Percentiles rank a stretch among this genome's conserved stretches.
Conservation (phyloP, 768 basidiomycete species). For the Pleurotus tuber-regium region DNA sequence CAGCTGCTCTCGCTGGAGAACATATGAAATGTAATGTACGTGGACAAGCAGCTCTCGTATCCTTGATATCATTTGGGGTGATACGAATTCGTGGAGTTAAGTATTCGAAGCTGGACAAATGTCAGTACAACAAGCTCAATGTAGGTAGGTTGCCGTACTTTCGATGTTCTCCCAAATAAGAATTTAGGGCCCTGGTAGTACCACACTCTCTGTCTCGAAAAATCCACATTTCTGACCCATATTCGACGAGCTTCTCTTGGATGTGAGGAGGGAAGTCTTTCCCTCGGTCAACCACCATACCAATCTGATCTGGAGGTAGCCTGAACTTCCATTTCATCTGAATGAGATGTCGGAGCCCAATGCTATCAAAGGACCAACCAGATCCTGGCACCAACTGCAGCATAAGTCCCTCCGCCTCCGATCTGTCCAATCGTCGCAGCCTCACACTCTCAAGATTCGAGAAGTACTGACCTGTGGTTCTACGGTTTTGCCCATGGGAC, state of each 20-base stretch:
- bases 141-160: conserved; percentile 39
- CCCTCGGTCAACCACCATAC: conserved; percentile 86
- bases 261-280: conserved; percentile 67
- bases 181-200: conserved; percentile 77
- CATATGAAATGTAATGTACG: conserved; percentile 79
- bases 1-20: conserved; percentile 68
- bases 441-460: too few species aligned
- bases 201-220: conserved; percentile 56
- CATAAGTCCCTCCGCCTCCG: conserved; percentile 87
- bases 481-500: conserved; percentile 41
- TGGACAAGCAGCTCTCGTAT: conserved; percentile 50
- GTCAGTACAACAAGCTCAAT: not conserved
- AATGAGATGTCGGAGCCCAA: not conserved
- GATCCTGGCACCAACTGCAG: conserved; percentile 76
- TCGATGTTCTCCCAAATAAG: conserved; percentile 71
- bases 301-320: conserved; percentile 61
- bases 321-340: conserved; percentile 31
- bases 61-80: conserved; percentile 63
- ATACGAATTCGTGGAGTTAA: conserved; percentile 69
- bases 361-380: conserved; percentile 46
- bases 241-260: conserved; percentile 51
- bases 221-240: conserved; percentile 76
- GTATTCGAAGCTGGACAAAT: conserved; percentile 67
- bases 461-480: conserved; percentile 46
- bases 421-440: conserved; percentile 59